These are phyloP conservation scores for Geotrichum reessii DNA, from an alignment of 1,139 yeast genomes.

Conservation along the genomic window DNA sequence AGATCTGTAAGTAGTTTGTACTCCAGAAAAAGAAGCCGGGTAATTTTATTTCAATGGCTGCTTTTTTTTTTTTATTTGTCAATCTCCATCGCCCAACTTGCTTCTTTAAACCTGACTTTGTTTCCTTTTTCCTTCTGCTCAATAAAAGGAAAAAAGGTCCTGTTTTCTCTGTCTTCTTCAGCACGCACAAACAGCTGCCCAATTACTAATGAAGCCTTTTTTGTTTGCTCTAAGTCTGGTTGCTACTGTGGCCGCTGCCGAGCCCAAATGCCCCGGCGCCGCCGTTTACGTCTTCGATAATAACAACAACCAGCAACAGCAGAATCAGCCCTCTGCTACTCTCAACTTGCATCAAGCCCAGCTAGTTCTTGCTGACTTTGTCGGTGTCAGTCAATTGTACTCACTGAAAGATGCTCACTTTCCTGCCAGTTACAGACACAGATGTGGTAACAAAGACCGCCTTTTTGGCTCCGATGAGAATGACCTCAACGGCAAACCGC, in stretches of 20 bases:
- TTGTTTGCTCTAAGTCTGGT: slow-evolving; percentile 12
- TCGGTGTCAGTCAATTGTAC: slow-evolving; percentile 24
- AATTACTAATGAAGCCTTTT: slow-evolving; percentile 10
- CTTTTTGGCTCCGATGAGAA: slow-evolving; percentile 9
- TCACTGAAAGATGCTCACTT: slow-evolving; percentile 18
- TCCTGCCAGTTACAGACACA: slow-evolving; percentile 12
- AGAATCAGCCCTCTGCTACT: slow-evolving; percentile 3
- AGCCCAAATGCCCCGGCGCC: slow-evolving; percentile 17
- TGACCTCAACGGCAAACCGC: slow-evolving; percentile 11
- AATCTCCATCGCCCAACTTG: neutral
- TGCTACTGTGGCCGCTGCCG: slow-evolving; percentile 10
- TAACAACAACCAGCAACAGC: neutral
- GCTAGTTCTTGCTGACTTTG: slow-evolving; percentile 28
- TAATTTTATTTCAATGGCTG: neutral
- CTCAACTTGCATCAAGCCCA: slow-evolving; percentile 26
- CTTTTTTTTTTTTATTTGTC: neutral
- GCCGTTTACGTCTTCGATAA: slow-evolving; percentile 15
- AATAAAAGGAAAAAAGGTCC: no score
- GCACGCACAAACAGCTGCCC: neutral
- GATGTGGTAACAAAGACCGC: slow-evolving; percentile 5
- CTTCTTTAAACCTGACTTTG: neutral
- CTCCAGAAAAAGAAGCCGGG: neutral
- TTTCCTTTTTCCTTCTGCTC: neutral
- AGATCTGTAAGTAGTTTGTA: neutral
- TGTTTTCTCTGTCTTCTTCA: slow-evolving; percentile 5